Evolutionary conservation across 495 filamentous ascomycete genomes (phyloP).

Genomic region (Staphylotrichum longicolle): DNA sequence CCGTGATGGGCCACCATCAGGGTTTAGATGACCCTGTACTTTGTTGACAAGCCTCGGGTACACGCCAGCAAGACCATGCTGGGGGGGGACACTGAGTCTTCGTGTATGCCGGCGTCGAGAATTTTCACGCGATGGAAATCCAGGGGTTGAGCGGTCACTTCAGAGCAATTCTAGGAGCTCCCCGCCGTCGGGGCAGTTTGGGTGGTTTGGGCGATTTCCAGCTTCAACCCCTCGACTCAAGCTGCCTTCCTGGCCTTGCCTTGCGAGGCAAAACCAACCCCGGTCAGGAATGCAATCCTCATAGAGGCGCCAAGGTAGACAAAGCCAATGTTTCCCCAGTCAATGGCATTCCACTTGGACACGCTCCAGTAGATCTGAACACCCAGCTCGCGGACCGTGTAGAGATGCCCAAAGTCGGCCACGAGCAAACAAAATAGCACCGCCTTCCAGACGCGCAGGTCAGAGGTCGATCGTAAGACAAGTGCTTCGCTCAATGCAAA

Average conservation of each 20-base stretch:
- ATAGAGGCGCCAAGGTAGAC: slow-evolving; percentile 58
- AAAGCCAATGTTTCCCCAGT: slow-evolving; percentile 62
- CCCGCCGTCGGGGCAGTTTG: too few species aligned
- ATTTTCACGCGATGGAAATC: too few species aligned
- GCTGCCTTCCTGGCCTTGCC: slow-evolving; percentile 26
- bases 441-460: slow-evolving; percentile 62
- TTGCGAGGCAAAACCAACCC: slow-evolving; percentile 45
- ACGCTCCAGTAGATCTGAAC: slow-evolving; percentile 55
- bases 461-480: slow-evolving; percentile 59
- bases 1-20: too few species aligned
- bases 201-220: too few species aligned
- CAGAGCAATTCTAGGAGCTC: too few species aligned
- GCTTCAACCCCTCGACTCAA: not conserved
- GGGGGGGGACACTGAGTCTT: too few species aligned
- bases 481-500: slow-evolving; percentile 70
- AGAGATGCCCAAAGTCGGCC: slow-evolving; percentile 68
- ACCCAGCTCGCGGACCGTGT: slow-evolving; percentile 53
- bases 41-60: too few species aligned
- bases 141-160: too few species aligned
- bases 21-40: too few species aligned
- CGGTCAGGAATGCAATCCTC: slow-evolving; percentile 55
- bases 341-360: slow-evolving; percentile 60
- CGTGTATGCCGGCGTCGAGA: too few species aligned
- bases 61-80: too few species aligned
- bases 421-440: slow-evolving; percentile 60